Conservation (phyloP, 164 flowering plant species). For the Echeveria elegans region DNA sequence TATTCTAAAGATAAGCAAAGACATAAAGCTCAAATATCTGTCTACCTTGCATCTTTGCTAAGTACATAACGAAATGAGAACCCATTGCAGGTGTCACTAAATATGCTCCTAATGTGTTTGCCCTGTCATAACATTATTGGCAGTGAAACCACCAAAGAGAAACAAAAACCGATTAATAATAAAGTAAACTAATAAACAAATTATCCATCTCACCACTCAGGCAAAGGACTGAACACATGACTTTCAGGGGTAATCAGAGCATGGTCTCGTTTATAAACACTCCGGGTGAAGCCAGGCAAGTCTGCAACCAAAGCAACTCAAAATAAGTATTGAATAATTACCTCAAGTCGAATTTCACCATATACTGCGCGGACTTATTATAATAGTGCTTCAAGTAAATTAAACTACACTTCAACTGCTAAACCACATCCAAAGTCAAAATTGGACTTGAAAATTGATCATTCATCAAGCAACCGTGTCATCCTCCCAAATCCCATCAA, state of each 20-base stretch:
- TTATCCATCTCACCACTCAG: conserved; percentile 53
- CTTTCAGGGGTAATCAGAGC: conserved; percentile 94
- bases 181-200: not conserved
- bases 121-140: conserved; percentile 41
- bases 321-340: too few relatives aligned
- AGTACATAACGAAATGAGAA: conserved; percentile 86
- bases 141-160: conserved; percentile 1
- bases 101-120: conserved; percentile 77
- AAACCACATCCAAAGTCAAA: not conserved
- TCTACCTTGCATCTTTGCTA: conserved; percentile 88
- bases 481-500: not conserved
- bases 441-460: not conserved
- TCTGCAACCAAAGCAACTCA: conserved; percentile 33
- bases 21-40: not conserved
- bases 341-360: not conserved
- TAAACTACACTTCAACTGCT: too few relatives aligned
- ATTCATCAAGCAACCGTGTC: not conserved
- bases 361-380: not conserved
- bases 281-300: conserved; percentile 94
- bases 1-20: not conserved
- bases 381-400: not conserved
- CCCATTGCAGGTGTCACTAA: conserved; percentile 88
- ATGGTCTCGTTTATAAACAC: conserved; percentile 79
- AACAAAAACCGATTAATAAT: not conserved
- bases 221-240: conserved; percentile 88